phyloP scores from a whole-genome alignment of 2,329 filamentous ascomycete genomes.

The Colletotrichum gigasporum region DNA sequence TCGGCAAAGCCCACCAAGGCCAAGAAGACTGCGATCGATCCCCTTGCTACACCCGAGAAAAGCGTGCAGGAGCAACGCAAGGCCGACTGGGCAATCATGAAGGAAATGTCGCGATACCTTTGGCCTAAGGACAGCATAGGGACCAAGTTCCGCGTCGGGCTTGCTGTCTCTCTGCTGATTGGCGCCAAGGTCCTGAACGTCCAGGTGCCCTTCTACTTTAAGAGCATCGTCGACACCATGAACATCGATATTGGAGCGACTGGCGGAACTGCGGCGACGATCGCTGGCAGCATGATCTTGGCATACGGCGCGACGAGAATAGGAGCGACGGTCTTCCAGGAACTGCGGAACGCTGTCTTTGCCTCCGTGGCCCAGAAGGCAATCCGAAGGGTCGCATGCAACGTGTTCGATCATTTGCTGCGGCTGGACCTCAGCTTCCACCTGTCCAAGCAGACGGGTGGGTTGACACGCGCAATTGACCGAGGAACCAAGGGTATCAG shows the following conservation, averaged over 20 bases:
- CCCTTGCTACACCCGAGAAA: slow-evolving; percentile 72
- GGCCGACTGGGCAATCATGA: slow-evolving; percentile 98
- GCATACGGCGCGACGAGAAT: slow-evolving; percentile 92
- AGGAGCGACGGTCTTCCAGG: slow-evolving; percentile 89
- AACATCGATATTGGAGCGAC: slow-evolving; percentile 90
- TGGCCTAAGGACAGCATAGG: slow-evolving; percentile 92
- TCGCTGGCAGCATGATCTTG: slow-evolving; percentile 92
- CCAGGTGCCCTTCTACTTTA: slow-evolving; percentile 99
- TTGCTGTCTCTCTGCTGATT: slow-evolving; percentile 85
- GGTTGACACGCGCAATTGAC: slow-evolving; percentile 92
- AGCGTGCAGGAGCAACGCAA: slow-evolving; percentile 89
- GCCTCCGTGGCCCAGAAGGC: slow-evolving; percentile 97
- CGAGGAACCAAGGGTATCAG: slow-evolving; percentile 98
- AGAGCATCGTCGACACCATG: slow-evolving; percentile 96
- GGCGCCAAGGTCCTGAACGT: slow-evolving; percentile 97
- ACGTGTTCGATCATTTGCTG: slow-evolving; percentile 91
- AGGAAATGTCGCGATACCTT: slow-evolving; percentile 94
- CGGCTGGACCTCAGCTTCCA: slow-evolving; percentile 94
- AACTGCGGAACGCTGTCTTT: slow-evolving; percentile 95
- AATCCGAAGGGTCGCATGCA: slow-evolving; percentile 88
- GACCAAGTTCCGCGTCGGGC: slow-evolving; percentile 84
- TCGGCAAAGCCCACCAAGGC: slow-evolving; percentile 8
- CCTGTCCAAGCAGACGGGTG: slow-evolving; percentile 92
- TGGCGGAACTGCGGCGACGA: slow-evolving; percentile 88
- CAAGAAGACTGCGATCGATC: slow-evolving; percentile 48